Evolutionary conservation across 1,284 basidiomycete species (phyloP), one percentile per base, ranked within the genome.

Genomic region (Somion occarium): DNA sequence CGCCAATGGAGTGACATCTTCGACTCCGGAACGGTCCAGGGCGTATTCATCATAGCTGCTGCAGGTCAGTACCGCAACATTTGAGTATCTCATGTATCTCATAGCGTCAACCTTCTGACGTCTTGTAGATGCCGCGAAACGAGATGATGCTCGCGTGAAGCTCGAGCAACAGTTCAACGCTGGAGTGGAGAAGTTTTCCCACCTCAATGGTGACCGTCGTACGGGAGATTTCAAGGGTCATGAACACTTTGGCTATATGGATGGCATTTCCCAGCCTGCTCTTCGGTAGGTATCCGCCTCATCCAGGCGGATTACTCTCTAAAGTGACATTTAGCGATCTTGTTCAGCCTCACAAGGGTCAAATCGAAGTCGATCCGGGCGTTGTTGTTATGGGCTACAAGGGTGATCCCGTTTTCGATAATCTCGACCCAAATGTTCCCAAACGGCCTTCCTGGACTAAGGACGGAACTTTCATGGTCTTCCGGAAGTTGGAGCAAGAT

Each of bases 401-500:
- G 30, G 66, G 66, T 23, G 66, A 68, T 45, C 62, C 60, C 25
- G 48, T 56, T 18, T 46, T 54, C 37, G 58, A 63, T 41, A 49
- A 47, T 34, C 46, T 19, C 5, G 19, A 47, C 26, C 11, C 50
- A 9, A 23, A 20, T n/a, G 20, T 22, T 34, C 30, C 30, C 11
- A 44, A 50, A 30, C 59, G 61, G 27, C 58, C 61, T 2, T 38
- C 49, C 2, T 64, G 61, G 61, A 53, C 56, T 13, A 57, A 63
- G 46, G 64, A 65, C 42, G 69, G 68, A 2, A 48, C 53, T 13
- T 55, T 71, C 49, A 60, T 70, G 59, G 65, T 62, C 13, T 69
- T 70, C 59, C 52, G 67, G 22, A 63, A 67, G 51, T 59, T 70
- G 5, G 58, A 68, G 48, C 68, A 70, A 49, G 52, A 60, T 41